These are phyloP conservation scores for Aspergillus ochraceus DNA, from an alignment of 2,329 filamentous ascomycete species.

Conservation along the genomic window DNA sequence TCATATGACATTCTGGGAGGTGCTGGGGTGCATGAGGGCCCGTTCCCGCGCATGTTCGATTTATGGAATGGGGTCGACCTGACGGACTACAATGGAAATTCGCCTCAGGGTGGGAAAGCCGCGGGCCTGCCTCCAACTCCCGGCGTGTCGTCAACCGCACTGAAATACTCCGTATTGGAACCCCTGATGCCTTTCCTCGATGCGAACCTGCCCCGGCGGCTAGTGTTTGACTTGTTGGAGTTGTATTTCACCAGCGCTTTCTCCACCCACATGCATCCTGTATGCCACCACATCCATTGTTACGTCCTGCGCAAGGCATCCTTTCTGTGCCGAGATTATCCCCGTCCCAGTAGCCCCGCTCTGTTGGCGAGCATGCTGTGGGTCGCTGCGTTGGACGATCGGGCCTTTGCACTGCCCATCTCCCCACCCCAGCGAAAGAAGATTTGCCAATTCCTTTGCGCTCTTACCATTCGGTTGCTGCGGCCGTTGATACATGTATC, in stretches of 20 bases:
- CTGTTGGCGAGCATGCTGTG: slow-evolving; percentile 93
- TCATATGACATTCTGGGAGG: slow-evolving; percentile 33
- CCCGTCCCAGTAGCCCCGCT: slow-evolving; percentile 79
- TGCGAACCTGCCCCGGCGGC: slow-evolving; percentile 71
- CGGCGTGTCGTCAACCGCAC: slow-evolving; percentile 27
- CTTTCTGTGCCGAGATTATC: slow-evolving; percentile 77
- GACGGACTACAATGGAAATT: slow-evolving; percentile 41
- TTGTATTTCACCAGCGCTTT: slow-evolving; percentile 90
- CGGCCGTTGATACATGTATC: slow-evolving; percentile 82
- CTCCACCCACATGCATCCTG: slow-evolving; percentile 81
- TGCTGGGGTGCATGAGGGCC: slow-evolving; percentile 24
- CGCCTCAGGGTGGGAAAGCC: slow-evolving; percentile 55
- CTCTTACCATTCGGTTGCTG: slow-evolving; percentile 79
- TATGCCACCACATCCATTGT: slow-evolving; percentile 85
- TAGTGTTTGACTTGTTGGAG: slow-evolving; percentile 87
- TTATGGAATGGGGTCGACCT: slow-evolving; percentile 34
- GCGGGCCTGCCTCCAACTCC: slow-evolving; percentile 56
- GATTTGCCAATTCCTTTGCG: slow-evolving; percentile 83
- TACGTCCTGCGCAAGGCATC: slow-evolving; percentile 87
- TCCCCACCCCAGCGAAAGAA: slow-evolving; percentile 78
- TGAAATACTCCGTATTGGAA: slow-evolving; percentile 82
- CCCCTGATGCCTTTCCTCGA: slow-evolving; percentile 79
- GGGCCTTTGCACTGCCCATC: slow-evolving; percentile 81
- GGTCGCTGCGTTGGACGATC: slow-evolving; percentile 91
- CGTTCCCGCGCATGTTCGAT: slow-evolving; percentile 31